Evolutionary conservation across 371 early-diverging fungal genomes (phyloP), one percentile per base, ranked within the genome.

Genomic region (Lichtheimia corymbifera): DNA sequence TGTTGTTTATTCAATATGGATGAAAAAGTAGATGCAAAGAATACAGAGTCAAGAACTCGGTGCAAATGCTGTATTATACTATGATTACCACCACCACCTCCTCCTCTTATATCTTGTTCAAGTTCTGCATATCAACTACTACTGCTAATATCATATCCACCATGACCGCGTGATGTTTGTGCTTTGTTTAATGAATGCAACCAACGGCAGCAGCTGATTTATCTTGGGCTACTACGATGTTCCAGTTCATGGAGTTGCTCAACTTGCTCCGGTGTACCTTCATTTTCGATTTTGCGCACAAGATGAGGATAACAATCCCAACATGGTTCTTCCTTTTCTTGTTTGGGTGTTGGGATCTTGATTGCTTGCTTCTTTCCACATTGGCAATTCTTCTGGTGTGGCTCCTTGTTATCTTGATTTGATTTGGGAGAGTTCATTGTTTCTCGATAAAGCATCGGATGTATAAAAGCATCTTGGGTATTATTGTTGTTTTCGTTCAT

Each of bases 281-380:
- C 55, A 45, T 80, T 80, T 63, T 74, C 76, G 14, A 80, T 73
- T n/a, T 74, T 61, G 14, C 81, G 76, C 20, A 69, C 68, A 40
- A 80, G 11, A 3, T 55, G 40, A 27, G 81, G 81, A 70, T 80
- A 80, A 15, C 74, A 67, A 60, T 80, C 81, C 81, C 81, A 80
- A 44, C 62, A 55, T 12, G 59, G 30, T 14, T 24, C 43, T 30
- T 53, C 30, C 17, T 24, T 30, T 40, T 42, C 52, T 22, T 52
- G 35, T 15, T 54, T 15, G 35, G 35, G 35, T 9, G 35, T 35
- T 35, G 35, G 35, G 2, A 35, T 9, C 35, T 35, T 35, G 35
- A 35, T 35, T 9, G 35, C 35, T 35, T 35, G 35, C 35, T 35
- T 35, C 35, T 35, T 35, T 0, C 35, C 35, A 35, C 35, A 35